Base-by-base conservation (phyloP, 768 basidiomycete species). In the Tricholoma sp. region DNA sequence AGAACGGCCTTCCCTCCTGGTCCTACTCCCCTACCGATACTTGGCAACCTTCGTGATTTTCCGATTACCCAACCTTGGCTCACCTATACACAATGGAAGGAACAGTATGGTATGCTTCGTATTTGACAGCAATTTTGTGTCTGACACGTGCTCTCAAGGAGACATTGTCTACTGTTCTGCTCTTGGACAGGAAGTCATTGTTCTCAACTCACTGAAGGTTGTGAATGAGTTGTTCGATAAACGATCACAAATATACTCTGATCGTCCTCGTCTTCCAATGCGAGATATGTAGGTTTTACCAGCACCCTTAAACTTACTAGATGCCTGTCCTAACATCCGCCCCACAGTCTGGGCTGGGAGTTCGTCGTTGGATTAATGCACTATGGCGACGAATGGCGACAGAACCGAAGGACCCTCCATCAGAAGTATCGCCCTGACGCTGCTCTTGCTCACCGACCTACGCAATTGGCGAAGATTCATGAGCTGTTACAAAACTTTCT, bases 261-360 rank as follows among this genome's bases (percentile, higher is more conserved):
- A 68, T 47, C 58, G 68, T 1, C 66, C 63, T 7, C 24, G 52
- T 34, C 45, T 62, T 14, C 47, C 59, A 7, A 64, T 68, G 61
- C 45, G 57, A 35, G 61, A 67, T 10, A 52, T 69, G 67, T 65
- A 61, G 46, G 68, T 57, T 34, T 5, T 5, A 5, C 24, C 24
- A 27, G 3, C 24, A 27, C 24, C 24, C 2, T 27, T 27, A 27
- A 27, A 27, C 3, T 27, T 27, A 27, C 24, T 5, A 27, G 24
- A 27, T 27, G 24, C 24, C 24, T 5, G 24, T 27, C 24, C 2
- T 27, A 27, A 27, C 24, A 27, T 19, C 7, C 54, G 14, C 27
- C 19, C 5, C 14, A 5, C 24, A 76, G 73, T 12, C 69, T 69
- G 65, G 72, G 69, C 6, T 74, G 67, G 71, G 61, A 68, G 21